phyloP scores from a whole-genome alignment of 2,329 filamentous ascomycete genomes.

The Pseudopyricularia javanii region DNA sequence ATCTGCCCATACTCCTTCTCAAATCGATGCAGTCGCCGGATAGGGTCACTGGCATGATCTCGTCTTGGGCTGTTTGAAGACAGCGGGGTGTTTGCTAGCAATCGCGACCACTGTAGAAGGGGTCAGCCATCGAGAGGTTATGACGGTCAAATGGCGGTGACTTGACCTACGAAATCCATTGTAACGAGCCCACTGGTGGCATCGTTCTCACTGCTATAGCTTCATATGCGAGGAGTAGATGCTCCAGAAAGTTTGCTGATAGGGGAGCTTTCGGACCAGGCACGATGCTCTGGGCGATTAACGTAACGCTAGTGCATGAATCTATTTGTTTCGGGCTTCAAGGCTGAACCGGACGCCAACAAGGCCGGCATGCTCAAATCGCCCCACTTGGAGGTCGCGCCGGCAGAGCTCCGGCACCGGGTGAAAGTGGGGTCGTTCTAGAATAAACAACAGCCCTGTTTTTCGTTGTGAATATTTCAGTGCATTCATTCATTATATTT shows the following conservation, averaged over 20 bases:
- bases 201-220: not conserved
- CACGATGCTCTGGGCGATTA: not conserved
- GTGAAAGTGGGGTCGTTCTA: too few species aligned
- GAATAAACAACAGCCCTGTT: too few species aligned
- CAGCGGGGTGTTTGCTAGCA: slow-evolving; percentile 50
- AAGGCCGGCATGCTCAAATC: not conserved
- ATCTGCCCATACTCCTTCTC: slow-evolving; percentile 54
- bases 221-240: not conserved
- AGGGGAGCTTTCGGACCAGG: not conserved
- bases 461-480: too few species aligned
- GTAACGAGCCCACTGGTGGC: not conserved
- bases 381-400: not conserved
- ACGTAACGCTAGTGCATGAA: not conserved
- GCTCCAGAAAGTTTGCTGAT: not conserved
- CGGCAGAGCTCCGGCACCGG: not conserved
- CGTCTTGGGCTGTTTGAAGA: slow-evolving; percentile 41
- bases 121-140: not conserved
- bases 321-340: slow-evolving; percentile 1
- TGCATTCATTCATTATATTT: too few species aligned
- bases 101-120: slow-evolving; percentile 47
- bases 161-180: slow-evolving; percentile 3
- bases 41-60: slow-evolving; percentile 49
- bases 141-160: not conserved
- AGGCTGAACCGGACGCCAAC: not conserved
- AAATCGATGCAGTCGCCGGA: slow-evolving; percentile 52